Evolutionary conservation across 163 green algal species (phyloP), one percentile per base, ranked within the genome.

Genomic region (Chlamydomonas reinhardtii): DNA sequence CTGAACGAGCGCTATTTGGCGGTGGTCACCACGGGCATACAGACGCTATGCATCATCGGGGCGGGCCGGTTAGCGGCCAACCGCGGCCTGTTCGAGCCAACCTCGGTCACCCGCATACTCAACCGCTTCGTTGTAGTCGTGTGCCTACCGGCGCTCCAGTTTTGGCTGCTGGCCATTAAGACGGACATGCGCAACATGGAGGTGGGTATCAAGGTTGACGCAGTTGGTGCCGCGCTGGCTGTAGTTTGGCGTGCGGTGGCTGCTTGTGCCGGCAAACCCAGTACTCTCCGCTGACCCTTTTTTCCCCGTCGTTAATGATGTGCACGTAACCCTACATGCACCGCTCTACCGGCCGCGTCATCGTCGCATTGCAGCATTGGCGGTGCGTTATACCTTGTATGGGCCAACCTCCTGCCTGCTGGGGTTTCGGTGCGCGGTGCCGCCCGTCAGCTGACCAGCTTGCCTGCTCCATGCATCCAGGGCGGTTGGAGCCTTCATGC

Each of bases 141-240:
- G 20, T 92, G 90, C 76, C 66, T 93, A 39, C 90, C 90, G 25
- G 88, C 83, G n/a, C 66, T 93, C 35, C 90, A 93, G 71, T 70
- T 93, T 11, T 90, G 82, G 87, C 76, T 93, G 15, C 84, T 93
- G 48, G 90, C 90, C 16, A 81, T 92, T 19, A 88, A 92, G 32
- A 91, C 90, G 12, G 90, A 93, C 73, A 92, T 93, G 90, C 59
- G 88, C 27, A 76, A 84, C 43, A 82, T 88, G 48, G 87, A 85
- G 37, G 90, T 89, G 54, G 17, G 79, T 2, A 56, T 9, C 48
- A 17, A 17, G 48, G 48, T 12, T 17, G 11, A 56, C 11, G 48
- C 48, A 56, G 39, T 8, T 48, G 39, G 39, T 68, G 61, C 61
- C 2, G 24, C 12, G 61, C 24, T 68, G 61, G 61, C 61, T 31